phyloP scores from a whole-genome alignment of 306 rosid genomes.

The Quercus wislizeni region DNA sequence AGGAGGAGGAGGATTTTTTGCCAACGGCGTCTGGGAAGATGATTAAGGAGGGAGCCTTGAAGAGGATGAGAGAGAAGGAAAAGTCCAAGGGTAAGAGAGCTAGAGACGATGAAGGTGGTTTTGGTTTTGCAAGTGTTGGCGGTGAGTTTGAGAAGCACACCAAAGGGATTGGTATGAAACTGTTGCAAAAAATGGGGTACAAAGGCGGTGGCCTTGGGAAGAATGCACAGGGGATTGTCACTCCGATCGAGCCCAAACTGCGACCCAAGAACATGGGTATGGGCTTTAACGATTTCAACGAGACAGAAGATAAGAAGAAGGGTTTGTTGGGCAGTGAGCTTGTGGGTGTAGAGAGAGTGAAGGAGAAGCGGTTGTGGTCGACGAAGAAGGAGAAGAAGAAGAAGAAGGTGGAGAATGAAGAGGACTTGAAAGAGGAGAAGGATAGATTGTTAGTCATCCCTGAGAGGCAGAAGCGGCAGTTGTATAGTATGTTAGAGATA shows the following conservation, averaged over 20 bases:
- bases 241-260: conserved; percentile 75
- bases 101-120: conserved; percentile 21
- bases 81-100: conserved; percentile 46
- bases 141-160: conserved; percentile 83
- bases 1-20: conserved; percentile 39
- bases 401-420: conserved; percentile 19
- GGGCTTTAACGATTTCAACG: conserved; percentile 79
- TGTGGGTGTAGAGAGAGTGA: conserved; percentile 31
- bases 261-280: conserved; percentile 79
- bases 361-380: conserved; percentile 51
- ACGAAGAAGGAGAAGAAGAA: neutral
- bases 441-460: conserved; percentile 60
- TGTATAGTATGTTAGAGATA: conserved; percentile 59
- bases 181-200: conserved; percentile 90
- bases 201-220: conserved; percentile 95
- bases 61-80: conserved; percentile 59
- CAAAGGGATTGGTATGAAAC: conserved; percentile 77
- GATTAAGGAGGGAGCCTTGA: conserved; percentile 79
- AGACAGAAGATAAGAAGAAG: conserved; percentile 27
- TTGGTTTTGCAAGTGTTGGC: conserved; percentile 27
- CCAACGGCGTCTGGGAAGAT: conserved; percentile 80
- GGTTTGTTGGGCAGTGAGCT: conserved; percentile 29
- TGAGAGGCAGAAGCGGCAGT: conserved; percentile 61
- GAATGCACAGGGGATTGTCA: conserved; percentile 79
- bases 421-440: conserved; percentile 65